Evolutionary conservation across 306 rosid species (phyloP), one percentile per base, ranked within the genome.

Genomic region (Citrullus colocynthis): DNA sequence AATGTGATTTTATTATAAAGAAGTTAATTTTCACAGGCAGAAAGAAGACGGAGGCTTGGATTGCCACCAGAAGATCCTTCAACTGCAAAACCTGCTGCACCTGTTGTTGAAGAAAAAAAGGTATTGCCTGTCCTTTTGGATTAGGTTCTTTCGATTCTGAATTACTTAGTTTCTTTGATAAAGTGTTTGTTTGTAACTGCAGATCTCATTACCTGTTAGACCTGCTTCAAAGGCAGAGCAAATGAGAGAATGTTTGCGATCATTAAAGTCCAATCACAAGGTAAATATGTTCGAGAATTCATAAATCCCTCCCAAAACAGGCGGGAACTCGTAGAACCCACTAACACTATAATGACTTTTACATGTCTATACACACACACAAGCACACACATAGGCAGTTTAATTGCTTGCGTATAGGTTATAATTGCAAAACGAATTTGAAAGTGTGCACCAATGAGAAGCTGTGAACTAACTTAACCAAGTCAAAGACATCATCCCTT

Each of bases 251-350:
- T 89, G 97, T 79, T 78, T 96, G 81, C 95, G 97, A 56, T 88
- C 96, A 81, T 96, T 96, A 75, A 92, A 96, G 87, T 93, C 89
- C 82, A 89, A 80, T 84, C 96, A 92, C 89, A 96, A 91, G 99
- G 99, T 96, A 89, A 89, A 41, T 79, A 74, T 65, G 60, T 66
- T 32, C 79, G 17, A 51, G 16, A n/a, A 39, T 79, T 28, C 1
- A 52, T 80, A 79, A 39, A 39, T 18, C 51, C 14, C 30, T 39
- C 73, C 73, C 5, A 36, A 9, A 30, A 4, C 44, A 63, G 37
- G 16, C 13, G 0, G 73, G 73, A 65, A 65, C 9, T 17, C 28
- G 9, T 7, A 37, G 39, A 65, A 8, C 14, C 73, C 21, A 17
- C 51, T 18, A 9, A 65, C 8, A 39, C 18, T 39, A 37, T 51